Evolutionary conservation across 1,284 basidiomycete species (phyloP), one percentile per base, ranked within the genome.

Genomic region (Ustilago crameri): DNA sequence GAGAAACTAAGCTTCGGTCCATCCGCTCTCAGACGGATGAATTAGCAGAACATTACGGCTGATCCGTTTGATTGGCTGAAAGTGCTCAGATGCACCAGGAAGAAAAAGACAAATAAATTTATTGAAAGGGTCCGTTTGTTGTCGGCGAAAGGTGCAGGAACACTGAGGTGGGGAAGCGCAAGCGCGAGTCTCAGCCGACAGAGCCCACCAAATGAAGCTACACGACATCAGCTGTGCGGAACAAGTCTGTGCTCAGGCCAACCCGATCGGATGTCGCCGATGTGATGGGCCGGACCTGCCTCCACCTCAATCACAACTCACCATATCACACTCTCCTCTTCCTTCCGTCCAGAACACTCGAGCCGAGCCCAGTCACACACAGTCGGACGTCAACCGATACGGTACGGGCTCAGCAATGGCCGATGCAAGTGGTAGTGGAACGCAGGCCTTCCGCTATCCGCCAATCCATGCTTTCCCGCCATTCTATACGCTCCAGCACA

Each of bases 401-500:
- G 35, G 5, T 17, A 37, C 35, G n/a, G n/a, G 12, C 14, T 5
- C 35, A 37, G 46, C 42, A 27, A 42, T 54, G 15, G 26, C 26
- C n/a, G n/a, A 20, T n/a, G 5, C 42, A 42, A 18, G 27, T n/a
- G 23, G n/a, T 30, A 32, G 22, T n/a, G 24, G 12, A 17, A 37
- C 35, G 14, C 12, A 37, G 17, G 5, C 48, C 9, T 87, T 85
- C 70, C 74, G 74, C 26, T 85, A 80, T 47, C 87, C 87, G 0
- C 79, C 85, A 0, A 84, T 87, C 47, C 86, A 85, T 83, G 84
- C 83, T n/a, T 87, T 87, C 63, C 86, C 87, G 2, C 87, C 87
- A 0, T 87, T 87, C 83, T 87, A 86, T 80, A 87, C 87, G 73
- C 74, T 85, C 4, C 87, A 87, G 65, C 86, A 86, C 0, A 87